Conservation (phyloP, 2,329 filamentous ascomycete genomes). For the Dactylonectria macrodidyma region DNA sequence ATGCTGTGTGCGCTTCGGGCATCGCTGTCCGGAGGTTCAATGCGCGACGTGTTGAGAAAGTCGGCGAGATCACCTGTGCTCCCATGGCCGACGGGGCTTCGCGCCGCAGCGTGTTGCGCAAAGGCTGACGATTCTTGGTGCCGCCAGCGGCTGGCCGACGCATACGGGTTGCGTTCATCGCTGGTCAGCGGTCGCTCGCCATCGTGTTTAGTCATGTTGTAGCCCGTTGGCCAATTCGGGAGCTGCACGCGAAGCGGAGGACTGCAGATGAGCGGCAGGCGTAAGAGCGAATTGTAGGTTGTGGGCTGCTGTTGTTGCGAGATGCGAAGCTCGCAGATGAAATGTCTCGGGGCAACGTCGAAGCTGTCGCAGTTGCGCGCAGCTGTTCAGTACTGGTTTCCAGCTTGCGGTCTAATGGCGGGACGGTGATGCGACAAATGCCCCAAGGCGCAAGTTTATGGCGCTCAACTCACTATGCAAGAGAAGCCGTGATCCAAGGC, state of each 20-base stretch:
- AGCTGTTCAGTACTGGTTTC: background rate
- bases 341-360: conserved; percentile 28
- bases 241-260: background rate
- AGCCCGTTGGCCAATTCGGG: conserved; percentile 15
- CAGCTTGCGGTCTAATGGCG: background rate
- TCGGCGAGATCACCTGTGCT: conserved; percentile 67
- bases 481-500: background rate
- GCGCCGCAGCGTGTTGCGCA: conserved; percentile 62
- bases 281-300: conserved; percentile 4
- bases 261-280: background rate
- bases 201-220: conserved; percentile 43
- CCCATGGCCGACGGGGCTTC: conserved; percentile 53
- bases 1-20: conserved; percentile 46
- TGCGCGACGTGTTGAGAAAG: conserved; percentile 69
- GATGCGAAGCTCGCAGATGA: conserved; percentile 23
- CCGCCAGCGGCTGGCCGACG: conserved; percentile 72
- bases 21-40: conserved; percentile 60
- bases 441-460: background rate
- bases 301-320: conserved; percentile 30
- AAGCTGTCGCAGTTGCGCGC: conserved; percentile 20
- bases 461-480: background rate
- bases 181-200: conserved; percentile 44
- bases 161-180: conserved; percentile 65
- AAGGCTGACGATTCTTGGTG: conserved; percentile 75
- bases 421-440: background rate